A percentile compares a stretch with the other conserved stretches of the same genome.
phyloP scores from a whole-genome alignment of 768 basidiomycete species.

The Mycena latifolia region DNA sequence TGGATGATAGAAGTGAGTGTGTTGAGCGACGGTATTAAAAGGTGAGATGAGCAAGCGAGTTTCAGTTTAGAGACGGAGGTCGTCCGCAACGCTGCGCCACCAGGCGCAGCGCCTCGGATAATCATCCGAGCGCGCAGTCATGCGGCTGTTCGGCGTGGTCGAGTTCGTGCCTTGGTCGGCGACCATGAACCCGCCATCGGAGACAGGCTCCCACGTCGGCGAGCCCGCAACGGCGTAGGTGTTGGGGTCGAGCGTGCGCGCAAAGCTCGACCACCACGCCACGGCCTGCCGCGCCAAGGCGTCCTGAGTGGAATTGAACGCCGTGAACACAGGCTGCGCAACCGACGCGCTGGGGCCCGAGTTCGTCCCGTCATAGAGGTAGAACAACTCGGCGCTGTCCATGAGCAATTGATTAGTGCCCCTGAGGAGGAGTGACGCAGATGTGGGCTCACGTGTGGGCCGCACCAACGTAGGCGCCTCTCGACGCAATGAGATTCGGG shows the following conservation, averaged over 20 bases:
- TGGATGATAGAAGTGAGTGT: too few relatives aligned
- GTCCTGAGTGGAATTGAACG: conserved; percentile 27
- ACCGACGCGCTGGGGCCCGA: conserved; percentile 37
- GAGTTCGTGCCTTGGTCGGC: neutral
- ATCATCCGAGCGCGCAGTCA: conserved; percentile 12
- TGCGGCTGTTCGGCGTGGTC: conserved; percentile 22
- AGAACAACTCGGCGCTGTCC: conserved; percentile 36
- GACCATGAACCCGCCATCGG: conserved; percentile 32
- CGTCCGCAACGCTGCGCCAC: conserved; percentile 35
- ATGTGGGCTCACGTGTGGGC: conserved; percentile 33
- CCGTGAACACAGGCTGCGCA: conserved; percentile 37
- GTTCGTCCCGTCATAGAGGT: conserved; percentile 39
- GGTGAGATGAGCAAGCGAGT: neutral
- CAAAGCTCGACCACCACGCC: conserved; percentile 38
- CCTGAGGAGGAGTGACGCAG: neutral
- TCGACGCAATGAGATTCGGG: conserved; percentile 32
- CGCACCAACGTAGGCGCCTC: conserved; percentile 34
- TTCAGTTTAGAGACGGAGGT: conserved; percentile 30
- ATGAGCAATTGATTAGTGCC: neutral
- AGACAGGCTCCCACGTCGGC: conserved; percentile 32
- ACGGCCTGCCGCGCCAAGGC: conserved; percentile 33
- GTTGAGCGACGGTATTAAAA: too few relatives aligned
- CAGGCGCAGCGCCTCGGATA: conserved; percentile 29
- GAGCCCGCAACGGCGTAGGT: conserved; percentile 32
- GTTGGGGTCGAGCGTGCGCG: conserved; percentile 33